A percentile compares a stretch with the other conserved stretches of the same genome.
These are phyloP conservation scores for Paracoccidioides brasiliensis DNA, from an alignment of 2,329 filamentous ascomycete species.

Conservation along the genomic window DNA sequence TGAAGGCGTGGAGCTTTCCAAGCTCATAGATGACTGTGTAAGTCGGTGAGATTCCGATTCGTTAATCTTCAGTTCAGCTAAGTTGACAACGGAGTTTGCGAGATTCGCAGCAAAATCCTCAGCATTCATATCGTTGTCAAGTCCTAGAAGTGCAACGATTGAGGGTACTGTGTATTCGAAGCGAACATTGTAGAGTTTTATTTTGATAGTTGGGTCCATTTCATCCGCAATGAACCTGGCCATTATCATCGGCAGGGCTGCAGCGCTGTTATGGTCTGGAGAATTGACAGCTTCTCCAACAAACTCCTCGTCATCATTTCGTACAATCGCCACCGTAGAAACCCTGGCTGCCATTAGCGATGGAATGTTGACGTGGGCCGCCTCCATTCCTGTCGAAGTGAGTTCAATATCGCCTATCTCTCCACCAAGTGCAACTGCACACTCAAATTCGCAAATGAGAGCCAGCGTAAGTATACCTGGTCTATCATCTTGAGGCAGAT, in stretches of 20 bases:
- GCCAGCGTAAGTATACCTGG: constrained; percentile 72
- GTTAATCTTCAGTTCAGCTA: constrained; percentile 45
- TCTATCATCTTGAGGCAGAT: constrained; percentile 87
- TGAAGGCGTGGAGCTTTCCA: constrained; percentile 13
- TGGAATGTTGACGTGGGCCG: constrained; percentile 73
- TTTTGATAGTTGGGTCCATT: constrained; percentile 77
- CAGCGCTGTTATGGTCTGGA: constrained; percentile 12
- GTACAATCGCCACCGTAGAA: constrained; percentile 45
- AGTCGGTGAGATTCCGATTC: constrained; percentile 9
- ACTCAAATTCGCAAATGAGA: constrained; percentile 50
- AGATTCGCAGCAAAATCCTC: constrained; percentile 65
- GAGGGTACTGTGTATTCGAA: constrained; percentile 83
- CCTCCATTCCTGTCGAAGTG: constrained; percentile 50
- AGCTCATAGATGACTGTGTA: constrained; percentile 9
- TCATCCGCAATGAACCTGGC: constrained; percentile 85
- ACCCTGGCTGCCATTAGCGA: constrained; percentile 69
- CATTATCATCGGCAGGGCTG: constrained; percentile 56
- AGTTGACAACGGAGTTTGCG: constrained; percentile 64
- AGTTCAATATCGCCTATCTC: constrained; percentile 53
- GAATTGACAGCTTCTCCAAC: constrained; percentile 46
- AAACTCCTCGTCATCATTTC: constrained; percentile 59
- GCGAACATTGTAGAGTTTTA: constrained; percentile 72
- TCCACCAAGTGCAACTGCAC: constrained; percentile 51
- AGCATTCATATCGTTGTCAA: constrained; percentile 52
- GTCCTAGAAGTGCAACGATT: constrained; percentile 62